Evolutionary conservation across 1,284 basidiomycete genomes (phyloP).

Genomic region (Trametes pubescens): DNA sequence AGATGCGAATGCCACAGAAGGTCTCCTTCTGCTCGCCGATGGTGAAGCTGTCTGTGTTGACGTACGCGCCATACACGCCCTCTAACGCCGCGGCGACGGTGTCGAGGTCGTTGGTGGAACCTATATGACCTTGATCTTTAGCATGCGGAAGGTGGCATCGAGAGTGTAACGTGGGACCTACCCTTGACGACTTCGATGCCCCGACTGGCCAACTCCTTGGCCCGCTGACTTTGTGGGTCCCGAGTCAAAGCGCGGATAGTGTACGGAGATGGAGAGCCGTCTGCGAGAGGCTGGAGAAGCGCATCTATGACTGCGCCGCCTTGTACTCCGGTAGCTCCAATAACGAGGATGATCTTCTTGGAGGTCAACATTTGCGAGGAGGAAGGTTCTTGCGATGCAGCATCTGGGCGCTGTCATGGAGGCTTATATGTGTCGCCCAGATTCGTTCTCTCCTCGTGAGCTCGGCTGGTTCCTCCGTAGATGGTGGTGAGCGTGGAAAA

Average conservation of each 20-base stretch:
- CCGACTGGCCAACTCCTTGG: slow-evolving; percentile 45
- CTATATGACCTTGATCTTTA: slow-evolving; percentile 12
- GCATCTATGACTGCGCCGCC: slow-evolving; percentile 55
- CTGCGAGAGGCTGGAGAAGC: slow-evolving; percentile 47
- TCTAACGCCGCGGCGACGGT: slow-evolving; percentile 46
- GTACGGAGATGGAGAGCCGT: slow-evolving; percentile 55
- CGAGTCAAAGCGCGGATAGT: slow-evolving; percentile 56
- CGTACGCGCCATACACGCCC: slow-evolving; percentile 54
- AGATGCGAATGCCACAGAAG: slow-evolving; percentile 54
- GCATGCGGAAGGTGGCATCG: too few species aligned
- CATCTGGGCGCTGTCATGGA: neutral
- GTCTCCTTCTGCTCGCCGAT: slow-evolving; percentile 54
- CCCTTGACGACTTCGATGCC: slow-evolving; percentile 56
- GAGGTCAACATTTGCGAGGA: neutral
- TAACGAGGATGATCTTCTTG: slow-evolving; percentile 56
- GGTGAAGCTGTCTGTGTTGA: slow-evolving; percentile 58
- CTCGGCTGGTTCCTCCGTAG: too few species aligned
- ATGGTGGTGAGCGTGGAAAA: too few species aligned
- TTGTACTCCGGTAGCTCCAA: slow-evolving; percentile 61
- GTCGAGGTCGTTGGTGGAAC: slow-evolving; percentile 43
- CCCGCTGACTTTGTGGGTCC: slow-evolving; percentile 47
- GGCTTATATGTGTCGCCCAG: neutral
- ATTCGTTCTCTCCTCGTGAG: too few species aligned
- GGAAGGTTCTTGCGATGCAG: neutral
- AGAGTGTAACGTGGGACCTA: slow-evolving; percentile 20